Percentiles rank a stretch among this genome's conserved stretches.
Conservation (phyloP, 2,329 filamentous ascomycete genomes). For the Lasiodiplodia sp. region DNA sequence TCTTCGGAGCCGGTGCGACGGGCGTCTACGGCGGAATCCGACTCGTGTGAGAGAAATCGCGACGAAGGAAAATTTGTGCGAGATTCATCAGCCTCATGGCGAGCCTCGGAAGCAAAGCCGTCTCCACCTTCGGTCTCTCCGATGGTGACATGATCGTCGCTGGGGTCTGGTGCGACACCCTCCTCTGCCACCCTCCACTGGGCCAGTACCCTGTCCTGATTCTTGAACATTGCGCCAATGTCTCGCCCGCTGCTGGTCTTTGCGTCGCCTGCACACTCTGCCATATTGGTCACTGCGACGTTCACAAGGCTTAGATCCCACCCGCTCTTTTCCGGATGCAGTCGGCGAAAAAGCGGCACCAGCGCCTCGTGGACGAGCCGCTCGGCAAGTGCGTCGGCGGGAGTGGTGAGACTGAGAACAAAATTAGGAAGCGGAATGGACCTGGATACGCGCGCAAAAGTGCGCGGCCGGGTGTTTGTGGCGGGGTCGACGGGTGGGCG, state of each 20-base stretch:
- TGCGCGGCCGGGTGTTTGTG: slow-evolving; percentile 57
- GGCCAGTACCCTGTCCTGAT: slow-evolving; percentile 72
- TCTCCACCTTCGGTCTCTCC: slow-evolving; percentile 11
- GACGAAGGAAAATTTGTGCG: not conserved
- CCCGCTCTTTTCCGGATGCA: slow-evolving; percentile 72
- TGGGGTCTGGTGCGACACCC: slow-evolving; percentile 13
- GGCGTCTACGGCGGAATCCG: slow-evolving; percentile 15
- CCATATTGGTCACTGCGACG: slow-evolving; percentile 87
- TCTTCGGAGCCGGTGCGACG: slow-evolving; percentile 43
- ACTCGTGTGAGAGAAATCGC: not conserved
- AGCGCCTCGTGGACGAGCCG: slow-evolving; percentile 74
- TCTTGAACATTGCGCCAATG: slow-evolving; percentile 81
- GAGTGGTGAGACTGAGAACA: slow-evolving; percentile 69
- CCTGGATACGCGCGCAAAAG: slow-evolving; percentile 75
- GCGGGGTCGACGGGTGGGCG: slow-evolving; percentile 57
- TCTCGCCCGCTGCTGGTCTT: slow-evolving; percentile 67
- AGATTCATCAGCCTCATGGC: slow-evolving; percentile 6
- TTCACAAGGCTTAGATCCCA: slow-evolving; percentile 89
- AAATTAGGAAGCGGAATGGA: slow-evolving; percentile 77
- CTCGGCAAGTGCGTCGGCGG: slow-evolving; percentile 67
- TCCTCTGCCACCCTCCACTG: slow-evolving; percentile 56
- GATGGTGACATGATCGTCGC: slow-evolving; percentile 3
- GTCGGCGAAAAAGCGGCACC: slow-evolving; percentile 74
- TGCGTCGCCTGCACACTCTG: slow-evolving; percentile 52
- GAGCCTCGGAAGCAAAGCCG: slow-evolving; percentile 7